Base-by-base conservation (phyloP, 2,329 filamentous ascomycete genomes). In the Bipolaris victoriae region DNA sequence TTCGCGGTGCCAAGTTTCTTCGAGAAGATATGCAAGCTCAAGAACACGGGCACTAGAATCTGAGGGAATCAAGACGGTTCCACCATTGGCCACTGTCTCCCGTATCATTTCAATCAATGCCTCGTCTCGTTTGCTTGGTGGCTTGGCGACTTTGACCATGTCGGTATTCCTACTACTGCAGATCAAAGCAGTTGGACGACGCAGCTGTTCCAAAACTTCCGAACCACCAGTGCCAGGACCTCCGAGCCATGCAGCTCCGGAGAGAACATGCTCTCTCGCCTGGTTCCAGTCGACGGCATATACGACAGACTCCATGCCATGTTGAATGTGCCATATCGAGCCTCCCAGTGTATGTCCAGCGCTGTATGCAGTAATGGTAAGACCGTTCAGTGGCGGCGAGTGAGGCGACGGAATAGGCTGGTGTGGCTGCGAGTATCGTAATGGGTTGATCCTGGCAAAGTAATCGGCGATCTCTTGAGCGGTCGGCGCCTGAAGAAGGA, bases 261-360 rank as follows among this genome's bases (percentile, higher is more conserved):
- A 88, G 58, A 97, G 88, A 15, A 98, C 92, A 77, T 97, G 96
- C 75, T 99, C 95, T 66, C 92, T 87, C n/a, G 90, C 92, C 77
- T 97, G 93, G 68, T 97, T 97, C 95, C 95, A 99, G 72, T 98
- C 94, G 16, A 97, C 91, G 0, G 95, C 94, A 70, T 99, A 98
- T 1, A 99, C 93, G 40, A 99, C 94, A 0, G 93, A 97, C 76
- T 99, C 95, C 72, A 97, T 84, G 0, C 93, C 92, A 79, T 98
- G 92, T 70, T 98, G 94, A 63, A 99, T 93, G 71, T 98, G 94
- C 95, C 95, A 99, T 80, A 99, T 97, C 22, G 95, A 98, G 54
- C 95, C 95, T 75, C 95, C 95, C 0, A 98, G 85, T 0, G 94
- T 97, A 74, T 97, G 94, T 62, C 95, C 95, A 7, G 95, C 92